phyloP scores from a whole-genome alignment of 495 filamentous ascomycete genomes.

The Xylaria acuta region DNA sequence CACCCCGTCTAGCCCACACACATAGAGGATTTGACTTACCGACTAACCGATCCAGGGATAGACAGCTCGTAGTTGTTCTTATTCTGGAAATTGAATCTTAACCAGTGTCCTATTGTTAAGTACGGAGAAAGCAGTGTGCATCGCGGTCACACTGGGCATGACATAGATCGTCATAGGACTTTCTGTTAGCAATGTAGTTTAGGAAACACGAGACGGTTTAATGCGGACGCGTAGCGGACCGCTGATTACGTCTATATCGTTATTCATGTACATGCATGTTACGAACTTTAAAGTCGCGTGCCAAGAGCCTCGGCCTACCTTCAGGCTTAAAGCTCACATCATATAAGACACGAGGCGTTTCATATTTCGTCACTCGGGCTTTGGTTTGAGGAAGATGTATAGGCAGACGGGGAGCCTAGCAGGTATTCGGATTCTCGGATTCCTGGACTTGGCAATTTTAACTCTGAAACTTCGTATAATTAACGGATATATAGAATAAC shows the following conservation, averaged over 20 bases:
- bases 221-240: slow-evolving; percentile 1
- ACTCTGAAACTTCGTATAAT: background rate
- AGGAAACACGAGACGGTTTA: background rate
- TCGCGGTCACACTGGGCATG: background rate
- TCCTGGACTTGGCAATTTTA: background rate
- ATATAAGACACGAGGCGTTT: slow-evolving; percentile 5
- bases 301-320: background rate
- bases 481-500: background rate
- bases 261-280: slow-evolving; percentile 1
- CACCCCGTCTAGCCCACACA: background rate
- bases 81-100: background rate
- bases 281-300: background rate
- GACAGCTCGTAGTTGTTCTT: background rate
- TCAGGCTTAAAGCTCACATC: background rate
- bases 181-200: background rate
- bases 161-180: background rate
- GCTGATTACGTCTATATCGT: background rate
- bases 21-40: background rate
- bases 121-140: background rate
- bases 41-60: background rate
- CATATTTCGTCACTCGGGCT: background rate
- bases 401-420: background rate
- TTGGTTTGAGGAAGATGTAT: background rate
- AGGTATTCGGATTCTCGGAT: background rate
- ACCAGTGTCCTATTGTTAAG: background rate